These are phyloP conservation scores for Climacium dendroides DNA, from an alignment of 225 moss, liverwort and hornwort genomes.

Conservation along the genomic window DNA sequence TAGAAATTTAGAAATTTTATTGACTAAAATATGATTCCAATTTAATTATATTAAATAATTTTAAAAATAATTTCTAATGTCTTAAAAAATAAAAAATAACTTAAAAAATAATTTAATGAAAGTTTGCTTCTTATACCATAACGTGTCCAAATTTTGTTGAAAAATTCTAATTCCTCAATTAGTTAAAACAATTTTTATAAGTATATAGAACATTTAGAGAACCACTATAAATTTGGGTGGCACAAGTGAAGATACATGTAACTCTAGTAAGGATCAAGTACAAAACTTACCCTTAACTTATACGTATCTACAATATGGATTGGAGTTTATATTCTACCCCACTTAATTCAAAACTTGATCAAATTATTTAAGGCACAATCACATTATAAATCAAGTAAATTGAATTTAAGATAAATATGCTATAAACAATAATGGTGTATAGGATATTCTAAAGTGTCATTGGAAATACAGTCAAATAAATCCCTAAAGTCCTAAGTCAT, in stretches of 20 bases:
- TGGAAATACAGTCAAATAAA: neutral
- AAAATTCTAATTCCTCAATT: neutral
- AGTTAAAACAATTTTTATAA: neutral
- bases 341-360: no score
- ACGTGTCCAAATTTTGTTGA: neutral
- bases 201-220: fast-evolving
- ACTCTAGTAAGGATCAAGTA: neutral
- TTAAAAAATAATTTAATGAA: no score
- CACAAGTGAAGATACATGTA: neutral
- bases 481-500: fast-evolving
- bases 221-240: fast-evolving
- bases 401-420: neutral
- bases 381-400: neutral
- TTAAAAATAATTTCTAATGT: neutral
- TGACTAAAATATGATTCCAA: neutral
- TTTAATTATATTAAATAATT: neutral
- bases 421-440: neutral
- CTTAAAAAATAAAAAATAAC: no score
- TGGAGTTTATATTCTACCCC: neutral
- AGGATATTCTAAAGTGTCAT: neutral
- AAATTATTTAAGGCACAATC: no score
- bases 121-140: neutral
- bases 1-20: neutral
- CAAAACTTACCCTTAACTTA: neutral
- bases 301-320: neutral